Percentiles rank a stretch among this genome's conserved stretches.
These are phyloP conservation scores for Hibiscus mutabilis DNA, from an alignment of 345 rosid species.

Conservation along the genomic window DNA sequence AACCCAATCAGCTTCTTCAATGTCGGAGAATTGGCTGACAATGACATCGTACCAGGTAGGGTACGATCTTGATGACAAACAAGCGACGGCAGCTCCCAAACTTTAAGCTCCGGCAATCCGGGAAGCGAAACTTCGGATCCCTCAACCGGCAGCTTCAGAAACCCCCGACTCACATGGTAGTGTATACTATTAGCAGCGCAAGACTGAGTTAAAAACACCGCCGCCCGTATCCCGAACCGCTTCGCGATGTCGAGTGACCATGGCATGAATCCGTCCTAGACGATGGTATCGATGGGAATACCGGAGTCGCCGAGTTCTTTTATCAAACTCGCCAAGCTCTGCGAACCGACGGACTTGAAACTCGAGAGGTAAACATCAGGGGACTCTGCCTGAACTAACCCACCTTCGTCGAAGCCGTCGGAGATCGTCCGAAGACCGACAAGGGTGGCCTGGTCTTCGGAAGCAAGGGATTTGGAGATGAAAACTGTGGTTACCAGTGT, in stretches of 20 bases:
- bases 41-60: background rate
- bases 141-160: background rate
- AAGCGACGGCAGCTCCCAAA: background rate
- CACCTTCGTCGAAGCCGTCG: constrained; percentile 20
- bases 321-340: background rate
- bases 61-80: background rate
- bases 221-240: background rate
- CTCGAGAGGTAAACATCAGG: background rate
- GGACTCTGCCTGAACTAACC: constrained; percentile 1
- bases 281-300: background rate
- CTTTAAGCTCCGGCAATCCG: background rate
- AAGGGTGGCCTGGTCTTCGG: background rate
- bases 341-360: background rate
- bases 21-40: background rate
- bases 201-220: background rate
- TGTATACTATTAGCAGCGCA: background rate
- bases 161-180: background rate
- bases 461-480: constrained; percentile 5
- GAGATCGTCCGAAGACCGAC: constrained; percentile 17
- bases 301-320: background rate
- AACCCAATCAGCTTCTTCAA: background rate
- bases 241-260: background rate
- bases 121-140: background rate
- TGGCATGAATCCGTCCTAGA: background rate
- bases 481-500: constrained; percentile 19